Conservation (phyloP, 371 early-diverging fungal genomes). For the Circinella umbellata region DNA sequence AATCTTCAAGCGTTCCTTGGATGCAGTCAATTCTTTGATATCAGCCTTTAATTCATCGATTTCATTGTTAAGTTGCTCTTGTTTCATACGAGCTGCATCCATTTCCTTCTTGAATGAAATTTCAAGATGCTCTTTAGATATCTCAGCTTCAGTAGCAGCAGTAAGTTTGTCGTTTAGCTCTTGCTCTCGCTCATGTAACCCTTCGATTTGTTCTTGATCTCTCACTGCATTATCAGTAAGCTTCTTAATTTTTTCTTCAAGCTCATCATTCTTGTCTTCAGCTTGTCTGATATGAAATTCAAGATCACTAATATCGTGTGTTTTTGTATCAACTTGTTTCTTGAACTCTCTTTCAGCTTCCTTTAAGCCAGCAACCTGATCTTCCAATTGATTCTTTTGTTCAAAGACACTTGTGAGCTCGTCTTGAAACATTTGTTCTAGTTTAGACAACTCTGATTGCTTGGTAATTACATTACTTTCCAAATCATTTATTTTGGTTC, state of each 20-base stretch:
- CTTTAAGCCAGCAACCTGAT: not conserved
- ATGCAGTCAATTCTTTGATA: not conserved
- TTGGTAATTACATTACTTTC: not conserved
- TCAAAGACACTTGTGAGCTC: not conserved
- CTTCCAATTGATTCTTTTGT: not conserved
- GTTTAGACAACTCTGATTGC: not conserved
- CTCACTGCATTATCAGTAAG: not conserved
- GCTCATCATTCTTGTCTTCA: not conserved
- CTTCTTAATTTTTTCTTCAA: not conserved
- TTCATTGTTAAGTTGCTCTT: not conserved
- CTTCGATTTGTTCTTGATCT: not conserved
- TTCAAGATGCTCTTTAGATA: constrained; percentile 9
- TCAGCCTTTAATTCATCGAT: not conserved
- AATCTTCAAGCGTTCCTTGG: constrained; percentile 5
- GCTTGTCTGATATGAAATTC: not conserved
- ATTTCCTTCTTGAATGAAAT: constrained; percentile 4
- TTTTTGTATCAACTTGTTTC: not conserved
- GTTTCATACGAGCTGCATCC: not conserved
- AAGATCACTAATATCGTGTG: not conserved
- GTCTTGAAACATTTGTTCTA: constrained; percentile 1
- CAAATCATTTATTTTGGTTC: not conserved
- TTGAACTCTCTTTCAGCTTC: not conserved
- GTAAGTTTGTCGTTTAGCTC: not conserved
- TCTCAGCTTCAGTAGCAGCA: not conserved
- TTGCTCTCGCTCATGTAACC: not conserved